Base-by-base conservation (phyloP, 148 eudicot species). In the Nyssa sinensis region DNA sequence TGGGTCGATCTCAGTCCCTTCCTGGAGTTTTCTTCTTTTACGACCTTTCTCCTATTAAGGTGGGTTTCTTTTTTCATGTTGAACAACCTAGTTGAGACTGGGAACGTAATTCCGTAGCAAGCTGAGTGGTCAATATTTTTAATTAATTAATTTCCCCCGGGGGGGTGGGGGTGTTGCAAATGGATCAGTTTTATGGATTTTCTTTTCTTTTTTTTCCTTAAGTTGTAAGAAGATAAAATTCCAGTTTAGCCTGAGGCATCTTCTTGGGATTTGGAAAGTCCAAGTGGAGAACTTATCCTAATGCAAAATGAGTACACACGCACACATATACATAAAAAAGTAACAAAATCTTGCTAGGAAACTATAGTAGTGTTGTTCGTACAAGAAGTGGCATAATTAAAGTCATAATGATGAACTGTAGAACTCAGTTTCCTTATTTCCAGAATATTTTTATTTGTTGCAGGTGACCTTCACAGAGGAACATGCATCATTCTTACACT, bases 11-110 rank as follows among this genome's bases (percentile, higher is more conserved):
- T 74, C 87, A 74, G 76, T 74, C 88, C 14, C 64, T 85, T 76
- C 92, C 89, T n/a, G 98, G 98, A 62, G 84, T 93, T 67, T 91
- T 89, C 89, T 93, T 93, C 90, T 89, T 84, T 81, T 93, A 91
- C 64, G 97, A 91, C 79, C 87, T 93, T 74, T 93, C 98, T 75
- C 94, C 98, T 47, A 86, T 93, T 55, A 89, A 91, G 98, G 98
- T 91, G 64, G 21, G 79, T 21, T 72, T 60, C 16, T 66, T 72
- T n/a, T 66, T 76, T 25, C 12, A 23, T 70, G 41, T 73, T 32
- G 23, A 21, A 19, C 68, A 29, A 34, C 64, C 63, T 70, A 44
- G 29, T 62, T 21, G 58, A 69, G 35, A 64, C 29, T 33, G 61
- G 32, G 61, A 64, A 41, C 70, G 30, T 14, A 24, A 34, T 55